Evolutionary conservation across 805 yeast species (phyloP).

Genomic region (Sungouiella thailandica): DNA sequence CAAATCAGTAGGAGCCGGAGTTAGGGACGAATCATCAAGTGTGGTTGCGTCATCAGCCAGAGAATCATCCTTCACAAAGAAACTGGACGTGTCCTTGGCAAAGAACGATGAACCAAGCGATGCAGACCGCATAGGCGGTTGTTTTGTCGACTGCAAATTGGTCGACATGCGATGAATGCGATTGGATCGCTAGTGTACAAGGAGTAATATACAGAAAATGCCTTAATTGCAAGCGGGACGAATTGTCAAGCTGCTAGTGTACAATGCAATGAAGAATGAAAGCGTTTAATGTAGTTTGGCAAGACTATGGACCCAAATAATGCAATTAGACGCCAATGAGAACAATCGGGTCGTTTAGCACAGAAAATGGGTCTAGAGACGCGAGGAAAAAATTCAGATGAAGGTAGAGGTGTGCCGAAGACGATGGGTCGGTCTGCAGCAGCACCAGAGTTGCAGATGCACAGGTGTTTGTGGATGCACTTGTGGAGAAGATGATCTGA

Average conservation of each 20-base stretch:
- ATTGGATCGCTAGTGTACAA: constrained; percentile 14
- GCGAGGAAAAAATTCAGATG: neutral
- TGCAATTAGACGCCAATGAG: too few species aligned
- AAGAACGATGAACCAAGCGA: constrained; percentile 19
- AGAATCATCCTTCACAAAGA: constrained; percentile 21
- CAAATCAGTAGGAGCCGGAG: constrained; percentile 17
- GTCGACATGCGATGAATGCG: constrained; percentile 12
- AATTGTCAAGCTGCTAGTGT: neutral
- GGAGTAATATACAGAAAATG: constrained; percentile 11
- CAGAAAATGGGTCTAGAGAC: neutral
- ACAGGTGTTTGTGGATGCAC: neutral
- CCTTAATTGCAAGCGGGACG: neutral
- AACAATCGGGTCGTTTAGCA: neutral
- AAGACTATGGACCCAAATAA: neutral
- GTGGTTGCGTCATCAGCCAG: constrained; percentile 3
- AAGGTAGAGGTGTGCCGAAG: neutral
- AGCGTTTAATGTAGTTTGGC: neutral
- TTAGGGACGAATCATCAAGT: constrained; percentile 3
- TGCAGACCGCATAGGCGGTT: constrained; percentile 19
- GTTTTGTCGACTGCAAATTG: constrained; percentile 19
- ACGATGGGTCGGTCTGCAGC: neutral
- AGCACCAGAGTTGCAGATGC: neutral
- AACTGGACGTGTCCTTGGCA: constrained; percentile 10
- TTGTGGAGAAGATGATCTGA: neutral
- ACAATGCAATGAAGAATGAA: neutral